Percentiles rank a stretch among this genome's conserved stretches.
Conservation (phyloP, 441 rosid genomes). For the Pelargonium citronellum region DNA sequence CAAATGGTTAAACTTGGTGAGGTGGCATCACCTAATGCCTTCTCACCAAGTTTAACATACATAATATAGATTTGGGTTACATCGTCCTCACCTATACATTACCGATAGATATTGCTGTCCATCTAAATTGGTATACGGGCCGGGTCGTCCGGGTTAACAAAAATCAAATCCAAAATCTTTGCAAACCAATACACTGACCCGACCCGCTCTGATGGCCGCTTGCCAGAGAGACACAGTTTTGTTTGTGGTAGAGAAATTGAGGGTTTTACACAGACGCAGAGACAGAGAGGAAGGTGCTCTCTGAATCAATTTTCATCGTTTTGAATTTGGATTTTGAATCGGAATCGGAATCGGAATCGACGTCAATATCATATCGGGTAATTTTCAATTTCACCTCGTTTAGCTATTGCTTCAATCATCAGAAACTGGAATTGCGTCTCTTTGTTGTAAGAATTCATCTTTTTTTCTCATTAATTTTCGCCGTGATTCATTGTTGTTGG, state of each 20-base stretch:
- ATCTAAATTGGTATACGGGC: too few species aligned
- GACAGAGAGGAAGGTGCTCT: not conserved
- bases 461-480: not conserved
- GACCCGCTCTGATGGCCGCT: not conserved
- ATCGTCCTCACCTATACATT: too few species aligned
- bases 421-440: not conserved
- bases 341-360: not conserved
- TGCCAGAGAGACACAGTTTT: not conserved
- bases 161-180: too few species aligned
- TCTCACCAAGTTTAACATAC: too few species aligned
- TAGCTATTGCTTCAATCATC: not conserved
- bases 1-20: too few species aligned
- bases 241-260: not conserved
- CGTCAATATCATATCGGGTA: not conserved
- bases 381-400: not conserved
- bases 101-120: too few species aligned
- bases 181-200: too few species aligned
- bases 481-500: not conserved
- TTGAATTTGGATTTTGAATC: too few species aligned
- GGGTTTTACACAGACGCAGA: slow-evolving; percentile 3
- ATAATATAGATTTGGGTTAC: too few species aligned
- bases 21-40: too few species aligned
- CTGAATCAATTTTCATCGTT: not conserved
- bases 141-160: too few species aligned
- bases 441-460: not conserved